Evolutionary conservation across 352 stramenopile genomes (phyloP).

Genomic region (Pythium sukuiense): DNA sequence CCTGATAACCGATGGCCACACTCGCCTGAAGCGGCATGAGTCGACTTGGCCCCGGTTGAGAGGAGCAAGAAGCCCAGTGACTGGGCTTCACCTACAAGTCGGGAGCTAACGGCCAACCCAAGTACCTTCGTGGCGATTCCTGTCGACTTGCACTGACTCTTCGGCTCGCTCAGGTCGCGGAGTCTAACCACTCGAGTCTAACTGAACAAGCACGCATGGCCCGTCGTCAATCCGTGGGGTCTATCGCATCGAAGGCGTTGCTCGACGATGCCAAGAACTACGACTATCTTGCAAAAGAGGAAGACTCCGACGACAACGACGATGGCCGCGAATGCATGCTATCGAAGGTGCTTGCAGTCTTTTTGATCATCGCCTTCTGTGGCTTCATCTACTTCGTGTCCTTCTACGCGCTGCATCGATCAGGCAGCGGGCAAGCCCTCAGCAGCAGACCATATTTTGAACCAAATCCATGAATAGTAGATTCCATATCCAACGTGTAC

Average conservation of each 20-base stretch:
- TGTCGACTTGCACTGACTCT: no score
- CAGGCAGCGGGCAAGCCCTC: neutral
- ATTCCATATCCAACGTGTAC: constrained; percentile 3
- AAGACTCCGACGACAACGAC: constrained; percentile 22
- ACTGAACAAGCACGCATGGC: neutral
- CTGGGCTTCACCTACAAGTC: no score
- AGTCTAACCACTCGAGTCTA: no score
- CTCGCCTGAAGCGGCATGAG: no score
- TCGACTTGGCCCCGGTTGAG: no score
- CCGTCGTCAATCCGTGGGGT: neutral
- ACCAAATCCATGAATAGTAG: constrained; percentile 18
- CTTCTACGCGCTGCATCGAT: constrained; percentile 23
- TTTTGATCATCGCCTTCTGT: constrained; percentile 37
- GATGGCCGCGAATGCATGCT: constrained; percentile 40
- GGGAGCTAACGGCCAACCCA: no score
- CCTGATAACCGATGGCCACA: neutral
- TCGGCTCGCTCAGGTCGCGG: no score
- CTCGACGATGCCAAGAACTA: neutral
- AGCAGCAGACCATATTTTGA: constrained; percentile 11
- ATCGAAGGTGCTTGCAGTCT: constrained; percentile 45
- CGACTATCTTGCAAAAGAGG: neutral
- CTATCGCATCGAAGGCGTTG: neutral
- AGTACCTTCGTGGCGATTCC: no score
- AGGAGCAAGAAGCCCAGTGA: no score
- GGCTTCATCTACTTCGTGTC: constrained; percentile 54